Base-by-base conservation (phyloP, 805 yeast genomes). In the Grigorovia yakushimaensis region DNA sequence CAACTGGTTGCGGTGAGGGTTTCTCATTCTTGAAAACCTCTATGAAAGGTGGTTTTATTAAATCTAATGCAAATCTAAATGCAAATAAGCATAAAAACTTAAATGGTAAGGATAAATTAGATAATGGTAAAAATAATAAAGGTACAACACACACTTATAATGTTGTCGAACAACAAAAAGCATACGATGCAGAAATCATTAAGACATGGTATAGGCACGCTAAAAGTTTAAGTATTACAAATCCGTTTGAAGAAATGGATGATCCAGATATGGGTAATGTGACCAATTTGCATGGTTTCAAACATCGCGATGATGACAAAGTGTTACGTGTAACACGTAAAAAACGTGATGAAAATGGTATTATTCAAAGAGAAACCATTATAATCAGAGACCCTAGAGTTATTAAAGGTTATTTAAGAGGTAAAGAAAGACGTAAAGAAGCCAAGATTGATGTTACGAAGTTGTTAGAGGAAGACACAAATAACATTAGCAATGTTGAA, bases 171-270 rank as follows among this genome's bases (percentile, higher is more conserved):
- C 98, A 91, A 64, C 98, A 91, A 59, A 84, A 82, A 59, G 79
- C 93, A 1, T 93, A 93, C 58, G 96, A 91, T 52, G 89, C 84
- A 50, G 98, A 93, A 61, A 84, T 93, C 49, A 73, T 77, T 36
- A 76, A 88, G 46, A 88, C 89, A 23, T 93, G 98, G 98, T 82
- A 84, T 56, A 78, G 82, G 7, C 98, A 91, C 61, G 77, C 81
- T 44, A 72, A 75, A 49, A 73, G 81, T 10, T 68, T 89, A 45
- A 67, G 75, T 18, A 67, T 70, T 4, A 59, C 62, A 4, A 67
- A 66, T 46, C 70, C 65, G 45, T 64, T 61, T 50, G 68, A 64
- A 47, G 68, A 65, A 45, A 51, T 65, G 47, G 61, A 60, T 33
- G 58, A 62, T 45, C 68, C 70, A 4, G 69, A 71, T 49, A 61